Evolutionary conservation across 139 green algal genomes (phyloP).

Genomic region (Yamagishiella unicocca): DNA sequence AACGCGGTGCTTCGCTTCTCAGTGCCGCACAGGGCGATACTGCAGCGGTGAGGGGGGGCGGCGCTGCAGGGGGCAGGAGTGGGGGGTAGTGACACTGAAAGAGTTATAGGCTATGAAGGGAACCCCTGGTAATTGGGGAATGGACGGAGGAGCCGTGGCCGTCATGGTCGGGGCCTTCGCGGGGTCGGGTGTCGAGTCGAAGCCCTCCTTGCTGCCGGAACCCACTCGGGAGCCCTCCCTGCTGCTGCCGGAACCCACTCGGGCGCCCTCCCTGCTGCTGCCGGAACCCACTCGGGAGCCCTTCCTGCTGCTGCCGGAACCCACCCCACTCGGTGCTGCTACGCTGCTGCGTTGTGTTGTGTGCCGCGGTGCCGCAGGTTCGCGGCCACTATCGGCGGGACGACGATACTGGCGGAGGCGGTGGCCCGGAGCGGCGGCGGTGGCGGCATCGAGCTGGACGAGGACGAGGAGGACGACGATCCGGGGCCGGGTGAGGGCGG

Average conservation of each 20-base stretch:
- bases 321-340: too few species aligned
- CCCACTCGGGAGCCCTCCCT: too few species aligned
- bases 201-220: too few species aligned
- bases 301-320: too few species aligned
- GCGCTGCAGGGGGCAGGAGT: not conserved
- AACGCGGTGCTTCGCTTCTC: conserved; percentile 35
- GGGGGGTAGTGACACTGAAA: not conserved
- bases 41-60: conserved; percentile 4
- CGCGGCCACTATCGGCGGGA: conserved; percentile 36
- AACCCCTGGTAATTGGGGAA: too few species aligned
- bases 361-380: conserved; percentile 8
- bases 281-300: too few species aligned
- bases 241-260: too few species aligned
- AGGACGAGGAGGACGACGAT: conserved; percentile 37
- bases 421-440: not conserved
- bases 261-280: too few species aligned
- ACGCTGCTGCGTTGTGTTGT: not conserved
- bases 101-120: too few species aligned
- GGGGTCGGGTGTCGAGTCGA: too few species aligned
- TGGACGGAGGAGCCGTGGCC: too few species aligned
- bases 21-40: conserved; percentile 2
- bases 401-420: conserved; percentile 27
- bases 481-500: not conserved
- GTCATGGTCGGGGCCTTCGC: too few species aligned
- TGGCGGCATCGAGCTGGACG: not conserved